phyloP scores from a whole-genome alignment of 2,329 filamentous ascomycete species.

The Neophaeococcomyces aloes region DNA sequence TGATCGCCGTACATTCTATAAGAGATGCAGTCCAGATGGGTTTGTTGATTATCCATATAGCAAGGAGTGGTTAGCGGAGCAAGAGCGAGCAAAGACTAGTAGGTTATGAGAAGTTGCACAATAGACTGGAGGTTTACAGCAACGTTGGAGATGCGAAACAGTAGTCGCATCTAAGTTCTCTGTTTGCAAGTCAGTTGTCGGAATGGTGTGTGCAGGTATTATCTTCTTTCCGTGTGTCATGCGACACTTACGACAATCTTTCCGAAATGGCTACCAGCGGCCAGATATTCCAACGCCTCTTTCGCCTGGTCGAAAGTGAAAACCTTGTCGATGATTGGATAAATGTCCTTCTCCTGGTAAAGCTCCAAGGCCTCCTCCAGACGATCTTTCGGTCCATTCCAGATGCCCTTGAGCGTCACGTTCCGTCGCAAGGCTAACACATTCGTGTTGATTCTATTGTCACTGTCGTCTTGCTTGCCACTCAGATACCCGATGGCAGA shows the following conservation, averaged over 20 bases:
- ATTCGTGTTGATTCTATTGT: slow-evolving; percentile 50
- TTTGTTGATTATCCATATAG: slow-evolving; percentile 14
- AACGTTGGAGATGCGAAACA: too few species aligned
- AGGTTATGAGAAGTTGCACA: too few species aligned
- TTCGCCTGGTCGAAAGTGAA: slow-evolving; percentile 32
- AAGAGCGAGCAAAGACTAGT: too few species aligned
- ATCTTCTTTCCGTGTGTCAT: too few species aligned
- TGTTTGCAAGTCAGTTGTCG: too few species aligned
- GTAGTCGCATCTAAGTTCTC: too few species aligned
- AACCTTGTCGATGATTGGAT: slow-evolving; percentile 30
- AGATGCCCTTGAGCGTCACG: slow-evolving; percentile 47
- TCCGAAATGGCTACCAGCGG: slow-evolving; percentile 35
- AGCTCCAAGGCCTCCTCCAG: slow-evolving; percentile 32
- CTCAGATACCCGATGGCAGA: slow-evolving; percentile 13
- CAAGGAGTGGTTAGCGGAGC: too few species aligned
- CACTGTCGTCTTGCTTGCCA: slow-evolving; percentile 19
- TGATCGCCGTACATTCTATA: slow-evolving; percentile 9
- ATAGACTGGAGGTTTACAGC: too few species aligned
- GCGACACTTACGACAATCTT: slow-evolving; percentile 28
- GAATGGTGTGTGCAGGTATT: too few species aligned
- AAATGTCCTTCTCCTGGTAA: slow-evolving; percentile 28
- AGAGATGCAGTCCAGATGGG: slow-evolving; percentile 8
- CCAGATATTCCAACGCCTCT: slow-evolving; percentile 34
- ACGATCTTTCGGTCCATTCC: slow-evolving; percentile 52
- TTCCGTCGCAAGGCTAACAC: slow-evolving; percentile 42